These are phyloP conservation scores for Cryoendolithus antarcticus DNA, from an alignment of 2,329 filamentous ascomycete genomes.

Conservation along the genomic window DNA sequence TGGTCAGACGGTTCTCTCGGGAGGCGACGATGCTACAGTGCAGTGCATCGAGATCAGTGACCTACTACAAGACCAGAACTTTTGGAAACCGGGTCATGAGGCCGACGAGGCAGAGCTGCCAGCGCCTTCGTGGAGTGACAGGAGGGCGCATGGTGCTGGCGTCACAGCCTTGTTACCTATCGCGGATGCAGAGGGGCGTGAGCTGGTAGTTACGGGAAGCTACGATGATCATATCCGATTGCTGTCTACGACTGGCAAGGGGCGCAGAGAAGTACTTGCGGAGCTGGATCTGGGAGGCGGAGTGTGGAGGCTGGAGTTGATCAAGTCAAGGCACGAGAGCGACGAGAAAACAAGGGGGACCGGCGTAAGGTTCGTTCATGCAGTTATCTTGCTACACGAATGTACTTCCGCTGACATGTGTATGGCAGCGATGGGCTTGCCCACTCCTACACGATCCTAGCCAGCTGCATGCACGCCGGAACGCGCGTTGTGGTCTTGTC, in stretches of 20 bases:
- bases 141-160: slow-evolving; percentile 61
- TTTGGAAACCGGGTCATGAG: no score
- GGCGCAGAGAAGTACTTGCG: slow-evolving; percentile 42
- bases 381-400: no score
- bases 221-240: slow-evolving; percentile 80
- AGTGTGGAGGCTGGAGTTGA: slow-evolving; percentile 71
- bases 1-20: slow-evolving; percentile 42
- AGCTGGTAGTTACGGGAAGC: slow-evolving; percentile 68
- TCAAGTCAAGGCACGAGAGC: slow-evolving; percentile 20
- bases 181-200: slow-evolving; percentile 23
- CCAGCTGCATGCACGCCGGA: slow-evolving; percentile 90
- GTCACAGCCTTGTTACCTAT: slow-evolving; percentile 78
- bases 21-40: slow-evolving; percentile 57
- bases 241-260: slow-evolving; percentile 31
- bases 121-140: slow-evolving; percentile 31
- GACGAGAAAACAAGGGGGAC: no score
- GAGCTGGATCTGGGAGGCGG: slow-evolving; percentile 61
- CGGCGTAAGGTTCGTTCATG: no score
- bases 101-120: slow-evolving; percentile 1
- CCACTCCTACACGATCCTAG: slow-evolving; percentile 44
- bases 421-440: no score
- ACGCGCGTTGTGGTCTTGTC: slow-evolving; percentile 42
- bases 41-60: no score
- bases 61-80: no score
- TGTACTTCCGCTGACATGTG: no score